Evolutionary conservation across 352 stramenopile genomes (phyloP), one percentile per base, ranked within the genome.

Genomic region (Phytophthora sansomeana): DNA sequence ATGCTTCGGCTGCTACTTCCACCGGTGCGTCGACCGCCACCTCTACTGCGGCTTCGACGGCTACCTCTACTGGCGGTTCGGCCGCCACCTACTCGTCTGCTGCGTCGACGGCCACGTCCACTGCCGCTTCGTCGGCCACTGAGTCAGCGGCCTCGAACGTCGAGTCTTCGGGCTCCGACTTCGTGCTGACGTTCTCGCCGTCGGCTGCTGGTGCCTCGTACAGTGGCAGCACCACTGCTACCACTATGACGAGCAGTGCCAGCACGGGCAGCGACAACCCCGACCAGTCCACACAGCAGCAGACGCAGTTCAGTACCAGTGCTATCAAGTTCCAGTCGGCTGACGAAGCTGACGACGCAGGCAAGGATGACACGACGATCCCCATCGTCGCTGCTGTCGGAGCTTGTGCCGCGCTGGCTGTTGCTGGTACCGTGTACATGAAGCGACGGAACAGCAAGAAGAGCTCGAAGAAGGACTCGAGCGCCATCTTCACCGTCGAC

Each of bases 401-500:
- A 3, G 80, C 74, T 0, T 80, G 83, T 51, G 70, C 77, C 8
- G 78, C 78, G n/a, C 70, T 92, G 6, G 84, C 67, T 11, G 51
- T 83, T 11, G 58, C 81, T 13, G 84, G 78, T 7, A 58, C 77
- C 4, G 59, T 87, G 5, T 91, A 91, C 78, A 86, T 87, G 67
- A 89, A 87, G 71, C 78, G 81, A 66, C 81, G 84, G 52, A 75
- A 46, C 63, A 65, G 19, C 48, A 92, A 89, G 75, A 78, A 77
- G 68, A 75, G 61, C 47, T 70, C 73, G 30, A 74, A 80, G 48
- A 61, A 90, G 54, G 74, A 14, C 0, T 52, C 59, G 33, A 26
- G 75, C 30, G 78, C 72, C 42, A 92, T 92, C 74, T 92, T 92
- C 63, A 92, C 84, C 32, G 69, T 92, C 50, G 84, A 92, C 77